A percentile compares a stretch with the other conserved stretches of the same genome.
Evolutionary conservation across 2,329 filamentous ascomycete genomes (phyloP).

Genomic region (Exophiala aquamarina): DNA sequence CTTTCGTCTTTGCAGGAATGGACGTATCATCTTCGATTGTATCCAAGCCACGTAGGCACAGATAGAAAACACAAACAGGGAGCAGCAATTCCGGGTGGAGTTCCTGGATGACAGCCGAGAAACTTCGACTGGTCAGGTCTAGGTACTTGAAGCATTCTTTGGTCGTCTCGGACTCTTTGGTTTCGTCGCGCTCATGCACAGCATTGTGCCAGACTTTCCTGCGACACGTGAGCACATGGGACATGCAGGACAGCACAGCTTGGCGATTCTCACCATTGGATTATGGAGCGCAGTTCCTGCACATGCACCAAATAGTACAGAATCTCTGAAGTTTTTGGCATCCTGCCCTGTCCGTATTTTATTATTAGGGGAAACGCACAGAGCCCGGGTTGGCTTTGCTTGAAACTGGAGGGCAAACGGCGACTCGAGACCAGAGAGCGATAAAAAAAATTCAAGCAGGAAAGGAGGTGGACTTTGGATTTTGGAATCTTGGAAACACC

Average conservation of each 20-base stretch:
- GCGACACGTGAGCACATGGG: background rate
- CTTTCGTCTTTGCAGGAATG: slow-evolving; percentile 75
- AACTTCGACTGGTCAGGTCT: slow-evolving; percentile 86
- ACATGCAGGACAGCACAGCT: slow-evolving; percentile 7
- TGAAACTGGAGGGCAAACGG: too few relatives aligned
- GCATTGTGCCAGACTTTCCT: slow-evolving; percentile 98
- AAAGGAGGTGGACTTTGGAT: too few relatives aligned
- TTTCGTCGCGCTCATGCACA: slow-evolving; percentile 77
- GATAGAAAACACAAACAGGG: slow-evolving; percentile 87
- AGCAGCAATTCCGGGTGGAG: slow-evolving; percentile 91
- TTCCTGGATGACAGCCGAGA: slow-evolving; percentile 90
- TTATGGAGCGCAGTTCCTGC: slow-evolving; percentile 73
- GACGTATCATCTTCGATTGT: slow-evolving; percentile 99
- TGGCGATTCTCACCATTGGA: slow-evolving; percentile 73
- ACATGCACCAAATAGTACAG: slow-evolving; percentile 76
- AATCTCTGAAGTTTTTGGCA: slow-evolving; percentile 49
- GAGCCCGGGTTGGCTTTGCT: background rate
- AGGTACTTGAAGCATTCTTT: slow-evolving; percentile 84
- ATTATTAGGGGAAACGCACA: too few relatives aligned
- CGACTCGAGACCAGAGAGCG: too few relatives aligned
- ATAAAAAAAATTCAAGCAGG: too few relatives aligned
- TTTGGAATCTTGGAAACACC: background rate
- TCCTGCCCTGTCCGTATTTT: too few relatives aligned
- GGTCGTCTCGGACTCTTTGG: slow-evolving; percentile 72
- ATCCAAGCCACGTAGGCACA: slow-evolving; percentile 86